Percentiles rank a stretch among this genome's conserved stretches.
These are phyloP conservation scores for Dipodascus geniculatus DNA, from an alignment of 805 yeast genomes.

Conservation along the genomic window DNA sequence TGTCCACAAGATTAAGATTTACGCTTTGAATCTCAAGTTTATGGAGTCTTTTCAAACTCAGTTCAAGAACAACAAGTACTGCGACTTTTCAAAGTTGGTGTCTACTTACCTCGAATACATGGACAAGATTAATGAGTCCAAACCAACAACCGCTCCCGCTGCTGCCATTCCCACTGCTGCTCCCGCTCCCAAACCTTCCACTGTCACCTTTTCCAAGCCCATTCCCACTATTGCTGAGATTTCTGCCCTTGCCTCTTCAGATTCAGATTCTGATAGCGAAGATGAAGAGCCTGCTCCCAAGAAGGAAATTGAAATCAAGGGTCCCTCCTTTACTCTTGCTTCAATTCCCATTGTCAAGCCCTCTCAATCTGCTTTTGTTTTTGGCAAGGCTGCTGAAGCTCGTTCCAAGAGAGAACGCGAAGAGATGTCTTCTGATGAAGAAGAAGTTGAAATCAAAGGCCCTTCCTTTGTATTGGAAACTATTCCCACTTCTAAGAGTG, in stretches of 20 bases:
- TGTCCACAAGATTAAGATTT: neutral
- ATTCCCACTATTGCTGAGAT: no score
- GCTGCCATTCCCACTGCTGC: no score
- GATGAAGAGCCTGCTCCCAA: neutral
- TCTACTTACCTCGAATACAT: neutral
- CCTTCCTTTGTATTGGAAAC: neutral
- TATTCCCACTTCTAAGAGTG: neutral
- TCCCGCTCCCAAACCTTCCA: no score
- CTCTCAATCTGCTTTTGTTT: slow-evolving; percentile 16
- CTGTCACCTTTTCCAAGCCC: no score
- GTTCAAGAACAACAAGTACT: neutral
- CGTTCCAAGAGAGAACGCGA: neutral
- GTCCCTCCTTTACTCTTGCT: neutral
- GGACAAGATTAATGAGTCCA: neutral
- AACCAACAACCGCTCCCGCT: no score
- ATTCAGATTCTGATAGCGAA: no score
- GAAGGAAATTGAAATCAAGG: neutral
- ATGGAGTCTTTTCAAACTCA: neutral
- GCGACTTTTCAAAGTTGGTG: neutral
- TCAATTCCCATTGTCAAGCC: slow-evolving; percentile 2
- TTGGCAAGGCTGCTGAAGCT: slow-evolving; percentile 11
- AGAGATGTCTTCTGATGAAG: neutral
- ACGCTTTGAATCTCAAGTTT: neutral
- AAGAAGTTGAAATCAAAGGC: neutral
- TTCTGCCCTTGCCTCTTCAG: no score